Evolutionary conservation across 306 rosid genomes (phyloP).

Genomic region (Lathyrus aphaca): DNA sequence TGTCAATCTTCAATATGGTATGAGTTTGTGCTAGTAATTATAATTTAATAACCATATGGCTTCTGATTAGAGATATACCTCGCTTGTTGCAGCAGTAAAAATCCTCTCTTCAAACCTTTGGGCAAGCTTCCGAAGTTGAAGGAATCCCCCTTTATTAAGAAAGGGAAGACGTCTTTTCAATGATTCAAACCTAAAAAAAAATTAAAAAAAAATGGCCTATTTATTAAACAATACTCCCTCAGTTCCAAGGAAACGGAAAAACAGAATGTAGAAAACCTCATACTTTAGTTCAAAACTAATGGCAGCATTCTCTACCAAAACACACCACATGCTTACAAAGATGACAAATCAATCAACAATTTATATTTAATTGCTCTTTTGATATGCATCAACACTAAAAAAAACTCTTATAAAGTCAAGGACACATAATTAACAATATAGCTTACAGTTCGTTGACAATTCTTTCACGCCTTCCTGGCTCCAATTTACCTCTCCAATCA

Average conservation of each 20-base stretch:
- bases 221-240: slow-evolving; percentile 12
- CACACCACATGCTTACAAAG: not conserved
- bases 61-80: slow-evolving; percentile 50
- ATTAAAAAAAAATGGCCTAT: slow-evolving; percentile 14
- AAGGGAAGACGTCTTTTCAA: slow-evolving; percentile 75
- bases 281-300: not conserved
- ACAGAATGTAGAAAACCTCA: too few relatives aligned
- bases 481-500: slow-evolving; percentile 50
- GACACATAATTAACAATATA: not conserved
- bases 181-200: slow-evolving; percentile 64
- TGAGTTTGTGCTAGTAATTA: not conserved
- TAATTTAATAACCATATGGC: not conserved
- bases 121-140: slow-evolving; percentile 72
- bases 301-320: not conserved
- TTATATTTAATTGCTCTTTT: not conserved
- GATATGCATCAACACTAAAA: not conserved
- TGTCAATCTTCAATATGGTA: slow-evolving; percentile 10
- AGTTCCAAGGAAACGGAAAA: not conserved
- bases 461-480: slow-evolving; percentile 49
- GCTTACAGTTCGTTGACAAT: slow-evolving; percentile 52
- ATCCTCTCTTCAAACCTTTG: slow-evolving; percentile 82
- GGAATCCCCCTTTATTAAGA: slow-evolving; percentile 68
- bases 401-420: slow-evolving; percentile 8
- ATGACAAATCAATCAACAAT: too few relatives aligned
- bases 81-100: slow-evolving; percentile 66